Evolutionary conservation across 495 filamentous ascomycete species (phyloP).

Genomic region (Lentithecium fluviatile): DNA sequence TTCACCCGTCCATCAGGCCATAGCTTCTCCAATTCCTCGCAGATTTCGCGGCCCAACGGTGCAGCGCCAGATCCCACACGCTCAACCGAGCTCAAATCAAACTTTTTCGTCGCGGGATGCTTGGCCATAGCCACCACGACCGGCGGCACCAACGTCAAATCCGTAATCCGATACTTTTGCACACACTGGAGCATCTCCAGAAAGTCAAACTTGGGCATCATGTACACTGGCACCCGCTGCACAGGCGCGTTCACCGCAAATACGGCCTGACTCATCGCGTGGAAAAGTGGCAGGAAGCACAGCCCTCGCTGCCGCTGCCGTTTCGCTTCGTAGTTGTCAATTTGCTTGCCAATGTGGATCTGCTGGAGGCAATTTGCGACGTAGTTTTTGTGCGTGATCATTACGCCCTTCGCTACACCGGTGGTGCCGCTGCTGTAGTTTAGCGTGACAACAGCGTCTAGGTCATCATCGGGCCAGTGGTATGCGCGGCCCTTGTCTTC

Average conservation of each 20-base stretch:
- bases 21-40: conserved; percentile 56
- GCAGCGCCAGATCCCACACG: conserved; percentile 54
- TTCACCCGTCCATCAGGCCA: conserved; percentile 55
- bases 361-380: conserved; percentile 64
- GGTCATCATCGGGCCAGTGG: conserved; percentile 37
- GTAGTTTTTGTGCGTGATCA: conserved; percentile 72
- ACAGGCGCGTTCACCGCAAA: conserved; percentile 48
- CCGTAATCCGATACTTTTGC: conserved; percentile 66
- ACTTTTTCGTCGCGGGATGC: conserved; percentile 60
- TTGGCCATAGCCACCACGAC: conserved; percentile 74
- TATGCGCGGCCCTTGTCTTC: conserved; percentile 30
- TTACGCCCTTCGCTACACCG: conserved; percentile 79
- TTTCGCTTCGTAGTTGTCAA: conserved; percentile 47
- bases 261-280: conserved; percentile 52
- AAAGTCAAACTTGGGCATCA: conserved; percentile 76
- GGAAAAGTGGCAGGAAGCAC: conserved; percentile 72
- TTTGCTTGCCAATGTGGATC: conserved; percentile 47
- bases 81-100: conserved; percentile 66
- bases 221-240: conserved; percentile 54
- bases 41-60: conserved; percentile 55
- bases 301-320: conserved; percentile 43
- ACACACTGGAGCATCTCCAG: conserved; percentile 65
- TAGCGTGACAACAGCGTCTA: conserved; percentile 45
- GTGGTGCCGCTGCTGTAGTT: conserved; percentile 81
- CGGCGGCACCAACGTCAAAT: conserved; percentile 63